phyloP scores from a whole-genome alignment of 805 yeast genomes.

The Sugiyamaella chiloensis region DNA sequence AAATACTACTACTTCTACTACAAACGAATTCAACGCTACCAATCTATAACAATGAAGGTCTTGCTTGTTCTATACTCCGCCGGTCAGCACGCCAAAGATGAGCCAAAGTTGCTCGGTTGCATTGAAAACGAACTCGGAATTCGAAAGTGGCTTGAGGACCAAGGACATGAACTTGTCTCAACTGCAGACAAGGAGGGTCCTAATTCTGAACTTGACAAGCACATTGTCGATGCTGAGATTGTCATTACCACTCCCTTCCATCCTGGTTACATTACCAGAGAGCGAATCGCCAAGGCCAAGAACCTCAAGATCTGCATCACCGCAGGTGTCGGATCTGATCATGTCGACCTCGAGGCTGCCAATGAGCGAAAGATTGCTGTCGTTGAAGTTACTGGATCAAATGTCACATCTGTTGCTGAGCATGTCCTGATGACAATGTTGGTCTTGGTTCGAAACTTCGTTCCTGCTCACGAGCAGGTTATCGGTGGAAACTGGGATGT shows the following conservation, averaged over 20 bases:
- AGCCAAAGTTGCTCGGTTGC: conserved; percentile 61
- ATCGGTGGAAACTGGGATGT: conserved; percentile 66
- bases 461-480: conserved; percentile 73
- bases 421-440: conserved; percentile 74
- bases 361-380: conserved; percentile 63
- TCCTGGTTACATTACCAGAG: conserved; percentile 70
- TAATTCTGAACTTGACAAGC: conserved; percentile 54
- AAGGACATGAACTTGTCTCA: conserved; percentile 65
- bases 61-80: conserved; percentile 60
- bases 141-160: conserved; percentile 55
- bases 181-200: conserved; percentile 70
- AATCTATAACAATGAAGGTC: conserved; percentile 36
- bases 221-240: conserved; percentile 69
- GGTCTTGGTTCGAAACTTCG: conserved; percentile 69
- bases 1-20: not conserved
- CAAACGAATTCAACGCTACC: not conserved
- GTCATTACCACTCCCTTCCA: conserved; percentile 81
- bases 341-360: conserved; percentile 68
- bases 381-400: conserved; percentile 78
- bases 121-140: conserved; percentile 75
- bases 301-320: conserved; percentile 65
- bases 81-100: conserved; percentile 56
- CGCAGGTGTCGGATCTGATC: conserved; percentile 86
- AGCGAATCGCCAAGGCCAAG: conserved; percentile 65
- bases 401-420: conserved; percentile 77